phyloP scores from a whole-genome alignment of 2,329 filamentous ascomycete species.

The Cytospora piceicola region DNA sequence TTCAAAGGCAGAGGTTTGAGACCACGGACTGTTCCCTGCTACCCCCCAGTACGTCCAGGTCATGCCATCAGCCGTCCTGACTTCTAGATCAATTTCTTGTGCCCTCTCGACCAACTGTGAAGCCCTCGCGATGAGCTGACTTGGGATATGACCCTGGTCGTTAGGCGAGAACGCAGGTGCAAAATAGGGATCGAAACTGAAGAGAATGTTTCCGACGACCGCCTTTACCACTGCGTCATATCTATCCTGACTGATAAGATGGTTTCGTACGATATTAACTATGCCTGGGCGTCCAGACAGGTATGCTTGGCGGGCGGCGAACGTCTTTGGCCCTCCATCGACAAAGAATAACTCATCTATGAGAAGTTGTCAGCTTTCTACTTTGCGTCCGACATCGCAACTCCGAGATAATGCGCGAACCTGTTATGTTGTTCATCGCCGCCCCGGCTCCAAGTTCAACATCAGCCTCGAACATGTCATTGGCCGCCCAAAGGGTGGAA shows the following conservation, averaged over 20 bases:
- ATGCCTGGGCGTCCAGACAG: neutral
- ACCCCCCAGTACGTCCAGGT: neutral
- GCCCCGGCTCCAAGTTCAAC: neutral
- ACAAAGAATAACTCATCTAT: neutral
- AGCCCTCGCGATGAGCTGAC: neutral
- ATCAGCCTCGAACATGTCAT: neutral
- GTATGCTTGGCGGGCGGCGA: neutral
- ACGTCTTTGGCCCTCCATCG: neutral
- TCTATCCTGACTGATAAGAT: neutral
- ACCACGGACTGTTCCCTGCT: neutral
- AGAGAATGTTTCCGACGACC: slow-evolving; percentile 1
- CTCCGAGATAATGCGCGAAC: neutral
- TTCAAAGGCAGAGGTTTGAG: neutral
- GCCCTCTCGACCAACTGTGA: slow-evolving; percentile 2
- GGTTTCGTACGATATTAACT: neutral
- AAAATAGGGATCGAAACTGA: slow-evolving; percentile 14
- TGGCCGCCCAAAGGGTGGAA: slow-evolving; percentile 1
- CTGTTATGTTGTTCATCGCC: neutral
- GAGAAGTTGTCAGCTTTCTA: neutral
- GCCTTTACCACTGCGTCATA: neutral
- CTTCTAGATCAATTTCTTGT: neutral
- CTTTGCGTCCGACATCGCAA: no score
- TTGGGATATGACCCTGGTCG: neutral
- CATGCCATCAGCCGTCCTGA: neutral
- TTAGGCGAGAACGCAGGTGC: neutral